These are phyloP conservation scores for Botryotinia narcissicola DNA, from an alignment of 2,329 filamentous ascomycete genomes.

Conservation along the genomic window DNA sequence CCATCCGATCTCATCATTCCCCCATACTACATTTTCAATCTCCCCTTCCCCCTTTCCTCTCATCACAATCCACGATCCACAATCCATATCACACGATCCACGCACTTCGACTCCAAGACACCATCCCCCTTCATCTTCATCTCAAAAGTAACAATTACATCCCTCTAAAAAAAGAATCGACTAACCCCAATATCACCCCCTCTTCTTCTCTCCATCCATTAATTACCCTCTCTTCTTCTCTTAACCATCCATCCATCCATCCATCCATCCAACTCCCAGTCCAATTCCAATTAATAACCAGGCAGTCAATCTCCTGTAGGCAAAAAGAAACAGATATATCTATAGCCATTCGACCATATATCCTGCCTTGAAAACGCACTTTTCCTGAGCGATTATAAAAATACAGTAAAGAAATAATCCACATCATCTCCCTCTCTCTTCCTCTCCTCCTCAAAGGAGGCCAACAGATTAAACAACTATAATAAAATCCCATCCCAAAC, in stretches of 20 bases:
- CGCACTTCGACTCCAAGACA: too few relatives aligned
- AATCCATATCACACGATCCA: too few relatives aligned
- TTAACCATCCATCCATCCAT: not conserved
- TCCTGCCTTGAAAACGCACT: not conserved
- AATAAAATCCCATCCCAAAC: not conserved
- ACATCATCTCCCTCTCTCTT: not conserved
- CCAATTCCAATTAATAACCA: not conserved
- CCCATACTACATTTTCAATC: too few relatives aligned
- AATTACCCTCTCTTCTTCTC: not conserved
- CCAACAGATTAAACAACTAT: slow-evolving; percentile 1
- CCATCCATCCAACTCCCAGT: not conserved
- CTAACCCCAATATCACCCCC: not conserved
- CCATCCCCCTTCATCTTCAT: not conserved
- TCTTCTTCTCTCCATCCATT: not conserved
- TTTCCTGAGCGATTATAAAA: not conserved
- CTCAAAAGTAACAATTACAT: not conserved
- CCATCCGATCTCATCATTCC: not conserved
- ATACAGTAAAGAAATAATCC: not conserved
- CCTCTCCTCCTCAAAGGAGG: not conserved
- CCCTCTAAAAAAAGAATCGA: not conserved
- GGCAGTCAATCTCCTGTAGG: not conserved
- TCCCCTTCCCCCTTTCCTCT: not conserved
- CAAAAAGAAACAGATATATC: not conserved
- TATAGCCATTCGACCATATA: not conserved
- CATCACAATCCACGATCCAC: not conserved